Percentiles rank a stretch among this genome's conserved stretches.
Evolutionary conservation across 257 asterid species (phyloP).

Genomic region (Voacanga thouarsii): DNA sequence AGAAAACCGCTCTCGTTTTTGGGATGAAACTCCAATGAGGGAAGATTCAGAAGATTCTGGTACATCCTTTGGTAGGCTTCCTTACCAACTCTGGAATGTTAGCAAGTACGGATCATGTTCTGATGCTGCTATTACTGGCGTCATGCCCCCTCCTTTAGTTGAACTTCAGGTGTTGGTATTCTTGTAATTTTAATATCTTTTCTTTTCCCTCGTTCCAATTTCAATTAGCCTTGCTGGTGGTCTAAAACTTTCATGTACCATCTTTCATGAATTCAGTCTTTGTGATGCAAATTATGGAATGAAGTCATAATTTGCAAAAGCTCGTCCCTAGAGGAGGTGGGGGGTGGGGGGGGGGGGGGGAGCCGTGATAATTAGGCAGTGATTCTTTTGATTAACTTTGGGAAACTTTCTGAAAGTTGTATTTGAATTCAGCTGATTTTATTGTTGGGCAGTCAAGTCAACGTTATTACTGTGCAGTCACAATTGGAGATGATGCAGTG

Average conservation of each 20-base stretch:
- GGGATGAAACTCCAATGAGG: slow-evolving; percentile 46
- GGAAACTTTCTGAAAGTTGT: slow-evolving; percentile 56
- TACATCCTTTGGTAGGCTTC: slow-evolving; percentile 46
- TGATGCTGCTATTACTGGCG: slow-evolving; percentile 93
- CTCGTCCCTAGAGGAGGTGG: background rate
- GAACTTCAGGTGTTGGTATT: slow-evolving; percentile 62
- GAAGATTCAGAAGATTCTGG: slow-evolving; percentile 38
- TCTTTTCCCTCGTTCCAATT: slow-evolving; percentile 6
- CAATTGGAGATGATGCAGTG: slow-evolving; percentile 87
- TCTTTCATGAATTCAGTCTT: background rate
- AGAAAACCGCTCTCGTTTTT: slow-evolving; percentile 42
- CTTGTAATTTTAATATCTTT: slow-evolving; percentile 2
- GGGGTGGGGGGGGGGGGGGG: too few species aligned
- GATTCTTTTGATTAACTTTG: slow-evolving; percentile 19
- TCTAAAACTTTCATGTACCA: background rate
- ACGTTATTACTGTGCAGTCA: slow-evolving; percentile 80
- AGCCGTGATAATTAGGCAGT: background rate
- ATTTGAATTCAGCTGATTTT: slow-evolving; percentile 91
- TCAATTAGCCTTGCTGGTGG: slow-evolving; percentile 3
- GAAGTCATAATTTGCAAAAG: background rate
- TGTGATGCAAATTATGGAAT: background rate
- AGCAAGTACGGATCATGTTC: slow-evolving; percentile 80
- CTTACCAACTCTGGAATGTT: slow-evolving; percentile 88
- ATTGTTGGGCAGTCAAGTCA: slow-evolving; percentile 95
- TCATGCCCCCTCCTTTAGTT: slow-evolving; percentile 97